Percentiles rank a stretch among this genome's conserved stretches.
Evolutionary conservation across 176 grass and related monocot genomes (phyloP).

Genomic region (Aegilops speltoides): DNA sequence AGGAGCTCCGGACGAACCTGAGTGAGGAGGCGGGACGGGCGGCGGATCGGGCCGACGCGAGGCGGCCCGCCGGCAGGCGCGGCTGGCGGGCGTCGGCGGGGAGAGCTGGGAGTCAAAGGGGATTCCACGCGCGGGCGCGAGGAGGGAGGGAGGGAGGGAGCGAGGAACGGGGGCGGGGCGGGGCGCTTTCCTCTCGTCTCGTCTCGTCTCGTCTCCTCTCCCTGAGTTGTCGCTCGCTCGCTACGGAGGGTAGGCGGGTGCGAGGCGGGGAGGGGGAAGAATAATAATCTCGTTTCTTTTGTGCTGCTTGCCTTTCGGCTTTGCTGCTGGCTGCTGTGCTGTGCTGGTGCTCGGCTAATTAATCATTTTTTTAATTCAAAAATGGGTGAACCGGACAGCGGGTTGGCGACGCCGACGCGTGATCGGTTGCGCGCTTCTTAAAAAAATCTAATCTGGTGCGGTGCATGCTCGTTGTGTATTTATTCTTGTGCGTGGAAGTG

Average conservation of each 20-base stretch:
- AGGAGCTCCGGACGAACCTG: constrained; percentile 17
- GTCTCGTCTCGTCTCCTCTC: background rate
- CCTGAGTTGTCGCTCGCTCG: constrained; percentile 13
- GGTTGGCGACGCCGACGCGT: constrained; percentile 5
- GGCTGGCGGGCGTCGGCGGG: background rate
- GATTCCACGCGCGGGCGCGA: constrained; percentile 22
- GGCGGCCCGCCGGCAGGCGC: background rate
- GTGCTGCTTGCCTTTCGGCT: background rate
- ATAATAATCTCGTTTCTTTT: background rate
- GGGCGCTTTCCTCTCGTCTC: constrained; percentile 25
- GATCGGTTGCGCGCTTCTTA: background rate
- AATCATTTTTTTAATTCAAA: too few relatives aligned
- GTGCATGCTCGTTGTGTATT: background rate
- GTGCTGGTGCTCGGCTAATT: constrained; percentile 4
- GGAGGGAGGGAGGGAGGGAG: background rate
- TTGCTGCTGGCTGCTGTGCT: background rate
- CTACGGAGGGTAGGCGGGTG: background rate
- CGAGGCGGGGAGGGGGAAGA: background rate
- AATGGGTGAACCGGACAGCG: background rate
- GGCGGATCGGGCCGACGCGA: background rate
- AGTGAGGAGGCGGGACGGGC: constrained; percentile 30
- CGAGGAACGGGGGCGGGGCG: background rate
- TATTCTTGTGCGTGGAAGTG: too few relatives aligned
- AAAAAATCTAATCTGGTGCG: background rate
- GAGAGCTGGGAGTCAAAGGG: constrained; percentile 20